phyloP scores from a whole-genome alignment of 2,329 filamentous ascomycete genomes.

The Aspergillus luchuensis region DNA sequence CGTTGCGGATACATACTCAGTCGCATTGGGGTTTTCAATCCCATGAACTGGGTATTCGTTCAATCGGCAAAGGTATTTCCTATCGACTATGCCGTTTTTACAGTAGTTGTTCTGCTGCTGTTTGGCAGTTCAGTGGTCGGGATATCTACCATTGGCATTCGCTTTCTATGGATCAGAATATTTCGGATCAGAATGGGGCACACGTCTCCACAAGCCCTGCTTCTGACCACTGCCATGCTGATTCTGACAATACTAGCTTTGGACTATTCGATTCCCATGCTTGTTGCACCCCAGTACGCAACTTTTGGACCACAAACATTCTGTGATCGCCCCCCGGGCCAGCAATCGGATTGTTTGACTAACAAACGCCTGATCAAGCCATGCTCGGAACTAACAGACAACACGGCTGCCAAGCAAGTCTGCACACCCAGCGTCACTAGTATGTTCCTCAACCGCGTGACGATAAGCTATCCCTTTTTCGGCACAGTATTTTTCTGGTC shows the following conservation, averaged over 20 bases:
- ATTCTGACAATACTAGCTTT: conserved; percentile 86
- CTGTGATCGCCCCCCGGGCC: conserved; percentile 70
- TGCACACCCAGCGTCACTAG: conserved; percentile 92
- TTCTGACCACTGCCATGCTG: conserved; percentile 87
- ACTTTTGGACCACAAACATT: conserved; percentile 94
- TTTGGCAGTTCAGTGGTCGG: conserved; percentile 88
- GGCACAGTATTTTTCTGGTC: conserved; percentile 94
- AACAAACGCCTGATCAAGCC: conserved; percentile 69
- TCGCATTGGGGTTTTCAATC: conserved; percentile 89
- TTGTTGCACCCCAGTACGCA: conserved; percentile 93
- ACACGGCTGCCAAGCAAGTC: conserved; percentile 71
- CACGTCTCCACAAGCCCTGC: conserved; percentile 86
- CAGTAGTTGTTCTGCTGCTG: conserved; percentile 79
- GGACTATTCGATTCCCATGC: conserved; percentile 89
- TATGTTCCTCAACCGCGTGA: conserved; percentile 89
- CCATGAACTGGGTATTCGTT: conserved; percentile 86
- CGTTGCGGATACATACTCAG: conserved; percentile 91
- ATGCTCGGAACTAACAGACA: conserved; percentile 76
- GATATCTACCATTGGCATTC: conserved; percentile 83
- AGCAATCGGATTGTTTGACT: conserved; percentile 73
- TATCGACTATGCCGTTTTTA: conserved; percentile 87
- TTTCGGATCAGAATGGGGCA: conserved; percentile 89
- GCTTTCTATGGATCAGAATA: conserved; percentile 92
- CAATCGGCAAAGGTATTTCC: conserved; percentile 82
- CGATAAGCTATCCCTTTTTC: conserved; percentile 93